phyloP scores from a whole-genome alignment of 2,329 filamentous ascomycete species.

The Hymenoscyphus linearis region DNA sequence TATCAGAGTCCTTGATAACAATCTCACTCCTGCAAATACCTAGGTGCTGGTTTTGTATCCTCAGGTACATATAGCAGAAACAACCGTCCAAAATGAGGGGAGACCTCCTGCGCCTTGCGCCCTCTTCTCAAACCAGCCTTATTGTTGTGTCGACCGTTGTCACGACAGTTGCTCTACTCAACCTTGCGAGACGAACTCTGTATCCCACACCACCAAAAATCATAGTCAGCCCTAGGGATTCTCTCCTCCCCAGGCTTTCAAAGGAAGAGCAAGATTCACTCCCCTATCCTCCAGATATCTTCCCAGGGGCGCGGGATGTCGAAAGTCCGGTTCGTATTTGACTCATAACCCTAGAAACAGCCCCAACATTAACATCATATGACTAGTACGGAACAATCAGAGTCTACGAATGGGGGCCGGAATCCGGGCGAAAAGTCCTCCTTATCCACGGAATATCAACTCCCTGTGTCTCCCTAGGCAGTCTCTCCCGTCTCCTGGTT shows the following conservation, averaged over 20 bases:
- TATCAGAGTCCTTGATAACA: too few species aligned
- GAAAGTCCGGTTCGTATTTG: constrained; percentile 42
- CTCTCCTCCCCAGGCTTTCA: constrained; percentile 20
- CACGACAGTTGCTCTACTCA: constrained; percentile 18
- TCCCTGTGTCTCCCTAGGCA: constrained; percentile 63
- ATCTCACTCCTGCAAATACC: too few species aligned
- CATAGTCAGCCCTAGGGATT: constrained; percentile 22
- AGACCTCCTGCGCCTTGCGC: background rate
- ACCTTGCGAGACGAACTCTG: constrained; percentile 11
- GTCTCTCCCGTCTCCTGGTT: constrained; percentile 61
- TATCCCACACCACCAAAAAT: constrained; percentile 9
- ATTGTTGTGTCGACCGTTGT: constrained; percentile 18
- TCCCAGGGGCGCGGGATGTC: constrained; percentile 67
- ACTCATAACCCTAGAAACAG: background rate
- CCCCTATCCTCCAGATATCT: constrained; percentile 64
- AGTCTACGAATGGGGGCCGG: constrained; percentile 77
- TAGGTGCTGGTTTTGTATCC: background rate
- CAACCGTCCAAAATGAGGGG: background rate
- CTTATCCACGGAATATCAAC: constrained; percentile 79
- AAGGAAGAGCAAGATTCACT: constrained; percentile 35
- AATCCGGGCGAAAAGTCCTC: constrained; percentile 64
- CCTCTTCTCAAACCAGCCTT: constrained; percentile 9
- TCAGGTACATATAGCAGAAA: background rate
- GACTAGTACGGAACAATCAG: constrained; percentile 58
- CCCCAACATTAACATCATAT: background rate